Base-by-base conservation (phyloP, 148 eudicot species). In the Fagopyrum tataricum region DNA sequence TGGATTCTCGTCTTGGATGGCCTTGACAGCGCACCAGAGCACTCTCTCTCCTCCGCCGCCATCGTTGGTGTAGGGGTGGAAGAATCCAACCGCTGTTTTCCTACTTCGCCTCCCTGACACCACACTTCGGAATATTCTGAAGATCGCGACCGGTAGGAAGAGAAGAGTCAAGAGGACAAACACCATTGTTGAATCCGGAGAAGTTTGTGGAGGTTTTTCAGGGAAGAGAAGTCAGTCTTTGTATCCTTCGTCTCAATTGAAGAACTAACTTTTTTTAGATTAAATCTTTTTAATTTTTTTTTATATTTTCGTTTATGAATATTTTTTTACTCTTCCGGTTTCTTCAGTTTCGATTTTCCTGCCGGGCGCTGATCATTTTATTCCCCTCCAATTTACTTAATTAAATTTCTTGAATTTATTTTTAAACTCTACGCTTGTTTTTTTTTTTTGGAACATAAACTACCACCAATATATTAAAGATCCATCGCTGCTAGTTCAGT, bases 21-120 rank as follows among this genome's bases (percentile, higher is more conserved):
- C 96, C 77, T 89, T 92, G 43, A 96, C 92, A 44, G 99, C 96
- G 56, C 99, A 96, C 99, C 99, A 96, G 5, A 96, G 80, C 64
- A 96, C 97, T 82, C 99, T 83, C 82, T 96, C 99, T 59, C 97
- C 99, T 43, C 97, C 99, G 26, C 97, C 97, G 31, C 96, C 99
- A 73, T 90, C 97, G 76, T 92, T 92, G 44, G 99, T 96, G 87
- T 87, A 92, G 0, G 97, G 99, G 53, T 96, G 97, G 74, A 96
- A 96, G 77, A 96, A 92, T 44, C 85, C 97, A 3, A 88, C 82
- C 6, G 96, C 87, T 4, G 74, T 88, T 53, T 84, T 80, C 46
- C 75, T 79, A 72, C 58, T 84, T 61, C 77, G 73, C 10, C 86
- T 87, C 7, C 78, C 78, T 6, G 48, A 51, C 23, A 81, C 59